Base-by-base conservation (phyloP, 208 protist genomes). In the Leptomonas pyrrhocoris region DNA sequence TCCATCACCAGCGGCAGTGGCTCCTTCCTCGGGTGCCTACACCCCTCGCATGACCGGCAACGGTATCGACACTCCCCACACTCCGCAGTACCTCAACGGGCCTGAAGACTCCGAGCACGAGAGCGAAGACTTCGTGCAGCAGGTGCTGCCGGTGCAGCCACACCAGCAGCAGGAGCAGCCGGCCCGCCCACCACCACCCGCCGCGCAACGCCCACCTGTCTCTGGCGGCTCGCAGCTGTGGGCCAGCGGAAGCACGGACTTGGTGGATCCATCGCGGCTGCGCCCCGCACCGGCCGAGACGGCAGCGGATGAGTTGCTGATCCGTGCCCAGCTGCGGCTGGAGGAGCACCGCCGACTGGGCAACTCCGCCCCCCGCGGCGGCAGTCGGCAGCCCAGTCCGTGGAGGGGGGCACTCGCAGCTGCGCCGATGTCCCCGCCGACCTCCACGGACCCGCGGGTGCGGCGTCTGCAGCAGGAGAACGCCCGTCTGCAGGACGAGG, bases 391-490 rank as follows among this genome's bases (percentile, higher is more conserved):
- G 69, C 61, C 48, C 7, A 75, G 60, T 23, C 69, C 69, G 34
- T 56, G 50, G 54, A 13, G 45, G 28, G 48, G 48, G 9, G n/a
- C 55, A 2, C 21, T 43, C 0, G 4, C 23, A 1, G 25, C 36
- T 19, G 58, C 59, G 25, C 36, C 27, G 34, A 62, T 60, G 34
- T 60, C 48, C 7, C 30, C 57, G 12, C 40, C 53, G n/a, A 30
- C 30, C 21, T 70, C 61, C 27, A 27, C 56, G 12, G 83, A 83
- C n/a, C 76, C 74, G 2, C 53, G 58, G 23, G 25, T 69, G 51
- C 69, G 68, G 3, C 81, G 82, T 8, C 68, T 91, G n/a, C 49
- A 71, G 36, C 66, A 80, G 61, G 85, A 91, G 48, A 81, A 84
- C 68, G 21, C 34, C 2, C 79, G 85, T 13, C 73, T 91, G 27